phyloP scores from a whole-genome alignment of 495 filamentous ascomycete genomes.

The Aspergillus leporis region DNA sequence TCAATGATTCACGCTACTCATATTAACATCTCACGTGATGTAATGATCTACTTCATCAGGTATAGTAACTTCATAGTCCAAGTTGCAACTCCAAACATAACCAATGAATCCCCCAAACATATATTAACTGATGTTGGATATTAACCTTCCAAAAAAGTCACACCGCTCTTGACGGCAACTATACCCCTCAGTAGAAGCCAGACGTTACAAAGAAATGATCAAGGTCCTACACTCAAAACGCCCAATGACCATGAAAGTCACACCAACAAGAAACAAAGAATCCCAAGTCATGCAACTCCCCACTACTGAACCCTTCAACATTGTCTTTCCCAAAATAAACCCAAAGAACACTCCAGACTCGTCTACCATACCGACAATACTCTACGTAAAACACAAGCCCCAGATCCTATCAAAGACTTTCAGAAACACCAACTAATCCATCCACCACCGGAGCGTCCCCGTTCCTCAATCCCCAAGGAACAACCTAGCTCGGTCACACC shows the following conservation, averaged over 20 bases:
- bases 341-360: neutral
- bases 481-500: too few species aligned
- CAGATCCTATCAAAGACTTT: neutral
- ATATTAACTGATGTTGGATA: neutral
- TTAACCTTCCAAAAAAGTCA: too few species aligned
- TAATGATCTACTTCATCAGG: neutral
- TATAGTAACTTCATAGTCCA: neutral
- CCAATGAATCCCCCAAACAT: neutral
- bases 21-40: neutral
- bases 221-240: too few species aligned
- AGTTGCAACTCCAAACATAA: neutral
- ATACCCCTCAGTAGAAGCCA: too few species aligned
- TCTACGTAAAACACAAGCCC: constrained; percentile 1
- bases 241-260: too few species aligned
- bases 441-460: neutral
- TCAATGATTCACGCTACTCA: neutral
- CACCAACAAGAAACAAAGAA: neutral
- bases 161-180: too few species aligned
- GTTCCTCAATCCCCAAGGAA: too few species aligned
- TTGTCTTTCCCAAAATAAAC: neutral
- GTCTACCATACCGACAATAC: neutral
- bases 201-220: too few species aligned
- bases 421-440: neutral
- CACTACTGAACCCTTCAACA: too few species aligned
- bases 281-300: neutral